Base-by-base conservation (phyloP, 495 filamentous ascomycete species). In the Halenospora varia region DNA sequence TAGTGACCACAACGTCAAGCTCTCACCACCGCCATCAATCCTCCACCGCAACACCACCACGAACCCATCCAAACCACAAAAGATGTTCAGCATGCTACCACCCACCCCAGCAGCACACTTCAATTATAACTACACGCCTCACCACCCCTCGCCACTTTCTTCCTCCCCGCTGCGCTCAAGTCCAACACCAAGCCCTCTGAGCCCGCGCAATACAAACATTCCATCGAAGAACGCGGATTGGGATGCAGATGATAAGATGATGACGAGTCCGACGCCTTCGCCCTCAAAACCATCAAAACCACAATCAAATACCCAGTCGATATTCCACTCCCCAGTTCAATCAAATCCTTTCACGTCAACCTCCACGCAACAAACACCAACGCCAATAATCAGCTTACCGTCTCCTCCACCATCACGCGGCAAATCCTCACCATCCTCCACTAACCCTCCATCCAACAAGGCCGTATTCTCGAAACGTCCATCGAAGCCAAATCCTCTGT, bases 401-500 rank as follows among this genome's bases (percentile, higher is more conserved):
- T 40, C 54, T 3, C 15, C 54, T 20, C 23, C 54, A 2, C 23
- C 45, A 6, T 29, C 42, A 23, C 10, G 15, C 0, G 40, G 54
- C 6, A 58, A 47, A 49, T n/a, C n/a, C n/a, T n/a, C n/a, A n/a
- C n/a, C n/a, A n/a, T n/a, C n/a, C n/a, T n/a, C n/a, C n/a, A n/a
- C n/a, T n/a, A n/a, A n/a, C n/a, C n/a, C n/a, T n/a, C n/a, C n/a
- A n/a, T n/a, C n/a, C n/a, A n/a, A n/a, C n/a, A 53, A 62, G 24
- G 57, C 25, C 18, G 48, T 39, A 13, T 66, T 42, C 29, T 55
- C 57, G 25, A 56, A 62, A 29, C 55, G 65, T 0, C 19, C 55
- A 2, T 59, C 63, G 48, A 73, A 70, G 51, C 57, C 65, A 10
- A 78, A 78, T 48, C 73, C 74, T 0, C 48, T 78, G 13, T 61